A percentile compares a stretch with the other conserved stretches of the same genome.
Evolutionary conservation across 805 yeast species (phyloP).

Genomic region (Yamadazyma sp.): DNA sequence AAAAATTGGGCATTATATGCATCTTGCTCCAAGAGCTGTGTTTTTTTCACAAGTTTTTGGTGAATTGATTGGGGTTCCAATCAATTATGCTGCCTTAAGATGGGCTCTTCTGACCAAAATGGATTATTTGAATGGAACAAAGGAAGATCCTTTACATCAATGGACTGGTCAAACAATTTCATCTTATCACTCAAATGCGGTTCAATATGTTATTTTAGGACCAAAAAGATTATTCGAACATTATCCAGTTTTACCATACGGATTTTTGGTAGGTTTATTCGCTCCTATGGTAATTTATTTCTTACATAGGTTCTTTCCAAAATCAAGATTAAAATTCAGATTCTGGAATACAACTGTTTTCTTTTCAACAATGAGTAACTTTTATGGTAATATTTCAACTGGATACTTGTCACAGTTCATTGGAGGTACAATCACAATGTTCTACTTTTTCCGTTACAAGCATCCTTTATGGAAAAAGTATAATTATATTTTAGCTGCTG

Average conservation of each 20-base stretch:
- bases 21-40: constrained; percentile 45
- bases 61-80: constrained; percentile 46
- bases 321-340: constrained; percentile 17
- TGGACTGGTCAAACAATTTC: constrained; percentile 45
- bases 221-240: constrained; percentile 37
- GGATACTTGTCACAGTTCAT: constrained; percentile 45
- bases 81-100: constrained; percentile 42
- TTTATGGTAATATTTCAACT: constrained; percentile 49
- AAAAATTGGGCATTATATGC: constrained; percentile 50
- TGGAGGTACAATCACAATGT: constrained; percentile 48
- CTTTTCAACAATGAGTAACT: constrained; percentile 44
- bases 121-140: constrained; percentile 27
- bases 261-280: constrained; percentile 35
- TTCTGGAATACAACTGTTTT: constrained; percentile 46
- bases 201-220: constrained; percentile 44
- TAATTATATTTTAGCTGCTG: constrained; percentile 49
- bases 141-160: constrained; percentile 40
- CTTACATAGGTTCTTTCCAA: constrained; percentile 22
- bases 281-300: constrained; percentile 30
- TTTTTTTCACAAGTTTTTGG: constrained; percentile 50
- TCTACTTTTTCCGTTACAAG: constrained; percentile 36
- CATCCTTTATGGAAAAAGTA: constrained; percentile 38
- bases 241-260: constrained; percentile 39
- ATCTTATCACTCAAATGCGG: constrained; percentile 40
- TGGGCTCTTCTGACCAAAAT: constrained; percentile 40